Evolutionary conservation across 352 stramenopile genomes (phyloP).

Genomic region (Phytopythium mirpurense): DNA sequence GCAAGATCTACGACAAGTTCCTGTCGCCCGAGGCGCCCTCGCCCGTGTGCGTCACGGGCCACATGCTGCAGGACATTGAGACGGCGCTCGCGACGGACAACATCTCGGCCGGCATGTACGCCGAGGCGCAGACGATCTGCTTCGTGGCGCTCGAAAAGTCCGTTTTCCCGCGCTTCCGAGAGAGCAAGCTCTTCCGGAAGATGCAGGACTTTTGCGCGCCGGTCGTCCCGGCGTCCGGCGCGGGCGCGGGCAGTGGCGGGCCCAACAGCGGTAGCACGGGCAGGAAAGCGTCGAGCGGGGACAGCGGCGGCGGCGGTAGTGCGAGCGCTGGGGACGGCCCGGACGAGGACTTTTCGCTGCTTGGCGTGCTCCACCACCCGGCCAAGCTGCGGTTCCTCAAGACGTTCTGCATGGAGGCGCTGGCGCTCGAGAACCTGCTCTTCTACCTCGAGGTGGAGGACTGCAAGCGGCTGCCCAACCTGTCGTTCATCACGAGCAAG

Average conservation of each 20-base stretch:
- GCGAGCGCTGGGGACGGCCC: slow-evolving; percentile 10
- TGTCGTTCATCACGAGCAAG: slow-evolving; percentile 77
- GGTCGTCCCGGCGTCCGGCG: slow-evolving; percentile 4
- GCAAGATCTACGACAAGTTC: slow-evolving; percentile 87
- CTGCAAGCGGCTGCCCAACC: slow-evolving; percentile 76
- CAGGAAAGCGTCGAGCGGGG: slow-evolving; percentile 7
- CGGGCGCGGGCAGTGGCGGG: slow-evolving; percentile 6
- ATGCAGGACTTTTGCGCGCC: slow-evolving; percentile 72
- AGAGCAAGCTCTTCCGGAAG: slow-evolving; percentile 69
- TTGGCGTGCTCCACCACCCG: slow-evolving; percentile 59
- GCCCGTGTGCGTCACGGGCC: slow-evolving; percentile 64
- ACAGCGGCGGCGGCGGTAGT: neutral
- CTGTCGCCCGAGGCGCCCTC: slow-evolving; percentile 60
- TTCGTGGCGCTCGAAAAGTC: slow-evolving; percentile 62
- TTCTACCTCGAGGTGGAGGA: slow-evolving; percentile 85
- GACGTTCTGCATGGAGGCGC: slow-evolving; percentile 80
- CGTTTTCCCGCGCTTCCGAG: slow-evolving; percentile 70
- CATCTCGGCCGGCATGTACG: slow-evolving; percentile 67
- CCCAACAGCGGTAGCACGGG: neutral
- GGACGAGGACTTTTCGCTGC: slow-evolving; percentile 56
- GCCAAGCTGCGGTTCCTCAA: slow-evolving; percentile 80
- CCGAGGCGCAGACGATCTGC: slow-evolving; percentile 59
- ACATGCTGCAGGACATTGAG: slow-evolving; percentile 71
- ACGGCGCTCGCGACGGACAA: slow-evolving; percentile 51
- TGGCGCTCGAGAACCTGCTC: slow-evolving; percentile 77